Percentiles rank a stretch among this genome's conserved stretches.
Evolutionary conservation across 495 filamentous ascomycete genomes (phyloP).

Genomic region (Hypoxylon fuscum): DNA sequence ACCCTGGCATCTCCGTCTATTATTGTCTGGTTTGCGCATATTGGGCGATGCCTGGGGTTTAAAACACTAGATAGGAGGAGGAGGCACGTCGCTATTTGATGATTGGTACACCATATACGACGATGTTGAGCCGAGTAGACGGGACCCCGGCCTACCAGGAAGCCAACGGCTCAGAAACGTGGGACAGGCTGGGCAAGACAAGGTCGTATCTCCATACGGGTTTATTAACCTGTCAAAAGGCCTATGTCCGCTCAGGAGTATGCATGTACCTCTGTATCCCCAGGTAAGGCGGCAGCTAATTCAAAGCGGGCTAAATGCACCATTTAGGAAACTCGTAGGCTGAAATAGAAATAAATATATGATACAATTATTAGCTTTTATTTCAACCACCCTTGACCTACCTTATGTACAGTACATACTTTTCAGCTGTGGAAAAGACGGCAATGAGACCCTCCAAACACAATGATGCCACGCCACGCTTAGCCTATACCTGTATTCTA

Average conservation of each 20-base stretch:
- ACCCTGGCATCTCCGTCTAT: conserved; percentile 18
- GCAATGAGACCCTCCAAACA: conserved; percentile 13
- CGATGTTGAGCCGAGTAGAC: not conserved
- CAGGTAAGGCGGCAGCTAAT: conserved; percentile 28
- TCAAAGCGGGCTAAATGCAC: conserved; percentile 32
- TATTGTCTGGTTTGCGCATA: conserved; percentile 15
- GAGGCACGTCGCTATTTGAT: not conserved
- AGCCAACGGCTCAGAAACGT: not conserved
- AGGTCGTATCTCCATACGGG: not conserved
- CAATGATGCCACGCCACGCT: conserved; percentile 11
- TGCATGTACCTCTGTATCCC: not conserved
- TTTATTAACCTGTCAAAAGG: conserved; percentile 6
- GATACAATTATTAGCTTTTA: conserved; percentile 21
- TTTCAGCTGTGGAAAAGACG: conserved; percentile 2
- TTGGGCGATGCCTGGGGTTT: conserved; percentile 1
- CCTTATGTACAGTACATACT: conserved; percentile 24
- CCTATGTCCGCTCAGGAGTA: conserved; percentile 4
- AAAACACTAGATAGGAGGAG: not conserved
- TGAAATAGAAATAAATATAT: not conserved
- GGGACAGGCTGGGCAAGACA: not conserved
- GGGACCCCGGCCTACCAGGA: not conserved
- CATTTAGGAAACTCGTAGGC: conserved; percentile 5
- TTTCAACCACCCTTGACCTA: not conserved
- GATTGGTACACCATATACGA: conserved; percentile 33
- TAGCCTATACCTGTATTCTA: conserved; percentile 2